Evolutionary conservation across 2,329 filamentous ascomycete genomes (phyloP).

Genomic region (Botryotinia calthae): DNA sequence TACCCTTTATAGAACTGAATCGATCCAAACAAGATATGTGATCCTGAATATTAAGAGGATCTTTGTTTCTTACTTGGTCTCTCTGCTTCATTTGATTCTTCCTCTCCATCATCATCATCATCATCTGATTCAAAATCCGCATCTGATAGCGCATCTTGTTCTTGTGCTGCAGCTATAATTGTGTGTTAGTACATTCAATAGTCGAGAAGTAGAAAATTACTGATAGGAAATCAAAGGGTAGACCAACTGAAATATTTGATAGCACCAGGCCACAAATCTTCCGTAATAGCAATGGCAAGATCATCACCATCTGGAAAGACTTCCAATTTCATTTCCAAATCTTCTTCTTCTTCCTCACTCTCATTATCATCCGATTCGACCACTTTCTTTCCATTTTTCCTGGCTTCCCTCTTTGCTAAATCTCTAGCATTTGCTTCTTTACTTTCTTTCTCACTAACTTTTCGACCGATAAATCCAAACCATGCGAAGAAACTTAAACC

Average conservation of each 20-base stretch:
- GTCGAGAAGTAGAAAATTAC: background rate
- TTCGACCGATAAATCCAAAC: constrained; percentile 75
- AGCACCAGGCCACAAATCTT: constrained; percentile 86
- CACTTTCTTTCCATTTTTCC: constrained; percentile 40
- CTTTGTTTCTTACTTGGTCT: constrained; percentile 10
- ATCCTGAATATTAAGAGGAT: background rate
- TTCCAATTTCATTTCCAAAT: constrained; percentile 68
- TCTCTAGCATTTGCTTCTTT: constrained; percentile 59
- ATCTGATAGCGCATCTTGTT: constrained; percentile 65
- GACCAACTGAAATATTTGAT: constrained; percentile 85
- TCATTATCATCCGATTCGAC: constrained; percentile 42
- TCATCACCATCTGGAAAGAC: constrained; percentile 87
- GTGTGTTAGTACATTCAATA: constrained; percentile 40
- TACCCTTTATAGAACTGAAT: background rate
- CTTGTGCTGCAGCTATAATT: constrained; percentile 63
- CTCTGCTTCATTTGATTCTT: background rate
- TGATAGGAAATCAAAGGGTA: background rate
- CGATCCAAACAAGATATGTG: background rate
- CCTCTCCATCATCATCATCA: constrained; percentile 46
- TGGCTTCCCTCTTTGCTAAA: constrained; percentile 46
- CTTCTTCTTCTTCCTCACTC: constrained; percentile 50
- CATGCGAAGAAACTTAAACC: constrained; percentile 81
- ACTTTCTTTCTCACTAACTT: constrained; percentile 71
- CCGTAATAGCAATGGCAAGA: constrained; percentile 73
- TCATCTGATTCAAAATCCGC: constrained; percentile 67